Conservation (phyloP, 2,329 filamentous ascomycete species). For the Scytalidium sp. region DNA sequence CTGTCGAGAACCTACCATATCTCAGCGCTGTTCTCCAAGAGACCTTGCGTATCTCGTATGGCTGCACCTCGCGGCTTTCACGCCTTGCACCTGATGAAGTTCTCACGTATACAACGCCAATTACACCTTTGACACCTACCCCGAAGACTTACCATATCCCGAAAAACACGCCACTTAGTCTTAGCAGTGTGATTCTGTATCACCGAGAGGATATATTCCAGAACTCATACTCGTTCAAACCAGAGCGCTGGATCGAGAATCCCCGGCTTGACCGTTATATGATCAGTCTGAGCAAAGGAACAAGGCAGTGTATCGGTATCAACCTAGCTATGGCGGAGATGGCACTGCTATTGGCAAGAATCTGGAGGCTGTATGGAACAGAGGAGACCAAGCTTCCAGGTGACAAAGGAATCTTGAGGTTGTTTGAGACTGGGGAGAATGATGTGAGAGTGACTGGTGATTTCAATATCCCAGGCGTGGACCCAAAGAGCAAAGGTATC, state of each 20-base stretch:
- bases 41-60: not conserved
- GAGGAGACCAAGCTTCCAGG: not conserved
- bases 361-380: not conserved
- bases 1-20: conserved; percentile 1
- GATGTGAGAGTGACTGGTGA: not conserved
- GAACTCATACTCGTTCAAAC: not conserved
- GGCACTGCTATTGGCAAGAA: not conserved
- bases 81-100: not conserved
- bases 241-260: conserved; percentile 1
- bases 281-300: not conserved
- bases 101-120: not conserved
- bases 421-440: not conserved
- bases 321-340: not conserved
- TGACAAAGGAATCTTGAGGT: not conserved
- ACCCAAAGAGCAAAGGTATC: not conserved
- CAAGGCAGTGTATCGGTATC: not conserved
- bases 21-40: not conserved
- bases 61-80: not conserved
- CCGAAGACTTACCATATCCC: conserved; percentile 5
- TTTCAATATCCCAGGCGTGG: not conserved
- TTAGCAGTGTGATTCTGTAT: conserved; percentile 23
- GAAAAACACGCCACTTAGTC: conserved; percentile 32
- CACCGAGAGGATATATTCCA: not conserved
- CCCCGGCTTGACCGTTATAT: not conserved
- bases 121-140: not conserved